Conservation (phyloP, 352 stramenopile species). For the Globisporangium takayamanum region DNA sequence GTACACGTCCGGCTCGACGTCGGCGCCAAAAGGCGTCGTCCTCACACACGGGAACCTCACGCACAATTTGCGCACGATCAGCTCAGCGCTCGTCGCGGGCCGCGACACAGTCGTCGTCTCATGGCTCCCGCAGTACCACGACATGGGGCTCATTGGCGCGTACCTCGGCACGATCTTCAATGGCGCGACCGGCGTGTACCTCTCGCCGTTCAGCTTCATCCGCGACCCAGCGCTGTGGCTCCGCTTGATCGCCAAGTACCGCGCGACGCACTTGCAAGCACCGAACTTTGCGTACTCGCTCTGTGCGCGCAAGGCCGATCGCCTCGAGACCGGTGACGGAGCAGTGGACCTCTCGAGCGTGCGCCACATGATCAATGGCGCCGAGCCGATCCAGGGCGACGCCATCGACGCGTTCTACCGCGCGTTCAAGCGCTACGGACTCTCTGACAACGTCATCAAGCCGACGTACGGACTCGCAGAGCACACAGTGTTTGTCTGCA, state of each 20-base stretch:
- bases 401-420: slow-evolving; percentile 85
- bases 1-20: slow-evolving; percentile 99
- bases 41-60: slow-evolving; percentile 96
- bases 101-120: slow-evolving; percentile 93
- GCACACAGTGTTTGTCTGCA: slow-evolving; percentile 98
- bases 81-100: slow-evolving; percentile 85
- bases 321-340: slow-evolving; percentile 21
- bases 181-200: slow-evolving; percentile 92
- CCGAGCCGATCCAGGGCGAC: slow-evolving; percentile 93
- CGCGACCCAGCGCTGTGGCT: slow-evolving; percentile 95
- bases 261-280: slow-evolving; percentile 95
- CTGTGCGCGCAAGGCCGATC: slow-evolving; percentile 90
- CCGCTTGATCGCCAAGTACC: slow-evolving; percentile 78
- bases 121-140: slow-evolving; percentile 99
- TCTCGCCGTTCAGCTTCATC: slow-evolving; percentile 98
- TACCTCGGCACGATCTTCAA: slow-evolving; percentile 82
- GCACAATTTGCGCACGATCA: slow-evolving; percentile 96
- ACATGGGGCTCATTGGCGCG: slow-evolving; percentile 99
- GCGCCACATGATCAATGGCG: slow-evolving; percentile 97
- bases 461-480: slow-evolving; percentile 99
- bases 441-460: slow-evolving; percentile 88
- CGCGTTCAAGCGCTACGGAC: slow-evolving; percentile 85
- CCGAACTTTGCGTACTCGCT: slow-evolving; percentile 99
- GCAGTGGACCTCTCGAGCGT: slow-evolving; percentile 90
- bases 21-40: slow-evolving; percentile 96